Percentiles rank a stretch among this genome's conserved stretches.
phyloP scores from a whole-genome alignment of 495 filamentous ascomycete genomes.

The Penicillium lagena region DNA sequence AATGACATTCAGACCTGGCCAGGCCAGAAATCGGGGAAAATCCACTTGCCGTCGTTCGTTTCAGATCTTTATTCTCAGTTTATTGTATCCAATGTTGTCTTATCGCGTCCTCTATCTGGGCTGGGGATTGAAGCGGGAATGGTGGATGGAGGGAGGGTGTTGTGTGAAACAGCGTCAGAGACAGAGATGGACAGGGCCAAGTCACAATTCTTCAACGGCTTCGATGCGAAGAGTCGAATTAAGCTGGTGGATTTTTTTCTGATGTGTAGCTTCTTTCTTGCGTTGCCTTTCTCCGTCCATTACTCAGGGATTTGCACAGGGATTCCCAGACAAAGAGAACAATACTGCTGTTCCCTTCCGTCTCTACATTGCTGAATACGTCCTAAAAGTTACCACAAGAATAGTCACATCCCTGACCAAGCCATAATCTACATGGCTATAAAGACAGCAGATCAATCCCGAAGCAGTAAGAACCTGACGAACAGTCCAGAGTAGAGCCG shows the following conservation, averaged over 20 bases:
- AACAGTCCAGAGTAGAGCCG: neutral
- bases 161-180: neutral
- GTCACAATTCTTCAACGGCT: neutral
- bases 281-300: neutral
- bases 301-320: too few relatives aligned
- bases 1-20: constrained; percentile 17
- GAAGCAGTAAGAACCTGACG: neutral
- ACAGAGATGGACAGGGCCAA: neutral
- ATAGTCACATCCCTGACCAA: constrained; percentile 3
- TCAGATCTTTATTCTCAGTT: constrained; percentile 9
- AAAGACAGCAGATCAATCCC: too few relatives aligned
- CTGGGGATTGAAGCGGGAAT: neutral
- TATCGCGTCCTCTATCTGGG: constrained; percentile 8
- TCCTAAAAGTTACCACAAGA: too few relatives aligned
- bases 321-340: too few relatives aligned
- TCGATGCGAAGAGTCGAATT: neutral
- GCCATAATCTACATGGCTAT: neutral
- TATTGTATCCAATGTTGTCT: constrained; percentile 9
- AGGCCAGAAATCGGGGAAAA: constrained; percentile 11
- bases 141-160: constrained; percentile 3
- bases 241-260: too few relatives aligned
- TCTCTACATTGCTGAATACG: too few relatives aligned
- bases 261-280: too few relatives aligned
- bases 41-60: constrained; percentile 18
- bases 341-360: too few relatives aligned